Conservation (phyloP, 257 asterid genomes). For the Pogostemon cablin region DNA sequence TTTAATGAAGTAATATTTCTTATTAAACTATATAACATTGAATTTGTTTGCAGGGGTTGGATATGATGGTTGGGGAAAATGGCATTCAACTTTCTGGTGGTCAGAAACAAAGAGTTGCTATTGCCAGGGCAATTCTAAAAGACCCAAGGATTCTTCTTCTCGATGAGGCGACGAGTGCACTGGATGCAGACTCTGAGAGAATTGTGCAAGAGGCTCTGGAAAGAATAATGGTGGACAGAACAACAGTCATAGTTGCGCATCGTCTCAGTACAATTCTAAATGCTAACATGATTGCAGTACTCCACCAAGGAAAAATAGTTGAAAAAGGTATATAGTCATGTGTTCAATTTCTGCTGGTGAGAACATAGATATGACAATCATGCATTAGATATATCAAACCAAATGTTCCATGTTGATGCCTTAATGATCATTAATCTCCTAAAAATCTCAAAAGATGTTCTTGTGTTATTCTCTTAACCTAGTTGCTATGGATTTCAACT, state of each 20-base stretch:
- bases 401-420: too few species aligned
- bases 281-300: slow-evolving; percentile 52
- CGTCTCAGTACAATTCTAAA: slow-evolving; percentile 51
- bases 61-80: slow-evolving; percentile 55
- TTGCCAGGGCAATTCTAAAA: slow-evolving; percentile 59
- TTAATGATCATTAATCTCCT: background rate
- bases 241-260: slow-evolving; percentile 59
- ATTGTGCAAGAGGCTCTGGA: slow-evolving; percentile 56
- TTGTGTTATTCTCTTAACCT: background rate
- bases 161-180: slow-evolving; percentile 68
- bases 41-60: slow-evolving; percentile 47
- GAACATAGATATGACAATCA: too few species aligned
- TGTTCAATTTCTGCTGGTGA: background rate
- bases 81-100: slow-evolving; percentile 65
- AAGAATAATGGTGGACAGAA: slow-evolving; percentile 46
- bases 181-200: slow-evolving; percentile 56
- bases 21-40: background rate
- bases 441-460: background rate
- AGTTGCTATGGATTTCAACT: slow-evolving; percentile 4
- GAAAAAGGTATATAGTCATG: slow-evolving; percentile 44
- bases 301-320: slow-evolving; percentile 47
- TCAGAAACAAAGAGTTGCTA: slow-evolving; percentile 61
- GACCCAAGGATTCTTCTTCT: slow-evolving; percentile 54
- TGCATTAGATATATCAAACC: background rate
- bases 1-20: background rate